These are phyloP conservation scores for Abrus pulchellus DNA, from an alignment of 306 rosid species.

Conservation along the genomic window DNA sequence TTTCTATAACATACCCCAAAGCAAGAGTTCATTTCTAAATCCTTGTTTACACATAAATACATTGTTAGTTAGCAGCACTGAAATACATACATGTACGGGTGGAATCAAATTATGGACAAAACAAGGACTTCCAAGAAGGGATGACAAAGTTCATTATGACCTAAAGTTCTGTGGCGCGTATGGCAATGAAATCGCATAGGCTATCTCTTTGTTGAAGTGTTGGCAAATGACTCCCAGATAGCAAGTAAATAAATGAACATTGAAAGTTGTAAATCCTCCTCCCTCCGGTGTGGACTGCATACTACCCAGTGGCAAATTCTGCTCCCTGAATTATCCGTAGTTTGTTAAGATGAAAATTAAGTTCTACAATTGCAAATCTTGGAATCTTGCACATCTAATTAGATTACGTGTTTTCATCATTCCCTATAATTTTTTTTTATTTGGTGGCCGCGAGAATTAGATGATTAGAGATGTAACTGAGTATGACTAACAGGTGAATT, in stretches of 20 bases:
- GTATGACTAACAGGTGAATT: conserved; percentile 4
- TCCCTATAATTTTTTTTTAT: conserved; percentile 5
- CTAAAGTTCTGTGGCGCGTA: not conserved
- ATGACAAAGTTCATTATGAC: conserved; percentile 19
- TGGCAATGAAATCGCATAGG: conserved; percentile 29
- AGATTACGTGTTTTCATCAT: not conserved
- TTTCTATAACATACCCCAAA: not conserved
- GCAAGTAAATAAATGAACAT: conserved; percentile 25
- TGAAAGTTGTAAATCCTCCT: conserved; percentile 5
- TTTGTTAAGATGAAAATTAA: not conserved
- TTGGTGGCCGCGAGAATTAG: conserved; percentile 1
- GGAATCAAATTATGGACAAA: conserved; percentile 40
- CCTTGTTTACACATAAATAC: conserved; percentile 29
- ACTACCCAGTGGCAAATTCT: conserved; percentile 38
- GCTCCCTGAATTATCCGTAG: conserved; percentile 48
- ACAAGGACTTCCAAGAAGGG: not conserved
- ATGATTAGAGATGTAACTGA: conserved; percentile 10
- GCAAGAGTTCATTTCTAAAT: not conserved
- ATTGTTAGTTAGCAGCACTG: not conserved
- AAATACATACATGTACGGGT: conserved; percentile 17
- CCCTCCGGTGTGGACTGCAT: conserved; percentile 8
- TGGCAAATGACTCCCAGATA: conserved; percentile 2
- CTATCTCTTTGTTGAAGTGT: conserved; percentile 20
- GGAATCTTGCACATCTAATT: not conserved
- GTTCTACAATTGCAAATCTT: conserved; percentile 1